Conservation (phyloP, 2,329 filamentous ascomycete species). For the Aspergillus neoniger region DNA sequence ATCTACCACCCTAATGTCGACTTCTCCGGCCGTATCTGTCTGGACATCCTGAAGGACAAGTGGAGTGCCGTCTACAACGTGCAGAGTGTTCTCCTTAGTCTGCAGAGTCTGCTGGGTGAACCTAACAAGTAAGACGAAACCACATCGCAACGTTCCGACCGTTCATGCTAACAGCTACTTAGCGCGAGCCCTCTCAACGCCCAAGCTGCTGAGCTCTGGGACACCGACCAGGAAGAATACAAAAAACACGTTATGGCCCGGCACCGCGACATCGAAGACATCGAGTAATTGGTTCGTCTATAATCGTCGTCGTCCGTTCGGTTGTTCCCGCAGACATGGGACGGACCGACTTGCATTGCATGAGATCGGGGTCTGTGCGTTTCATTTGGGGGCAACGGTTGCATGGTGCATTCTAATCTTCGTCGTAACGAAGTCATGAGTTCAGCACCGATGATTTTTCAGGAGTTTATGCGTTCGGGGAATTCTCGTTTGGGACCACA, state of each 20-base stretch:
- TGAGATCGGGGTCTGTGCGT: conserved; percentile 18
- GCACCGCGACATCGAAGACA: conserved; percentile 59
- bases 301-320: conserved; percentile 1
- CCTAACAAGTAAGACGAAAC: conserved; percentile 81
- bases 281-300: conserved; percentile 33
- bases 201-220: conserved; percentile 94
- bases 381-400: conserved; percentile 9
- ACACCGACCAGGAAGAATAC: conserved; percentile 82
- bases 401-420: neutral
- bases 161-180: conserved; percentile 14
- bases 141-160: neutral
- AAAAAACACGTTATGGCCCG: conserved; percentile 70
- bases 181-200: conserved; percentile 94
- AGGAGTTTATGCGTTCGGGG: conserved; percentile 5
- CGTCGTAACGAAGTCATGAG: neutral
- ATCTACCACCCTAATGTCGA: conserved; percentile 99
- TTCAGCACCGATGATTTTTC: neutral
- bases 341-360: conserved; percentile 19
- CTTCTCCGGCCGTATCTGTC: conserved; percentile 92
- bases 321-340: conserved; percentile 13
- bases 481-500: neutral
- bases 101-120: conserved; percentile 94
- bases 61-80: conserved; percentile 99
- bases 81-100: conserved; percentile 84
- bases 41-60: conserved; percentile 98